phyloP scores from a whole-genome alignment of 345 rosid genomes.

The Ailanthus altissimus region DNA sequence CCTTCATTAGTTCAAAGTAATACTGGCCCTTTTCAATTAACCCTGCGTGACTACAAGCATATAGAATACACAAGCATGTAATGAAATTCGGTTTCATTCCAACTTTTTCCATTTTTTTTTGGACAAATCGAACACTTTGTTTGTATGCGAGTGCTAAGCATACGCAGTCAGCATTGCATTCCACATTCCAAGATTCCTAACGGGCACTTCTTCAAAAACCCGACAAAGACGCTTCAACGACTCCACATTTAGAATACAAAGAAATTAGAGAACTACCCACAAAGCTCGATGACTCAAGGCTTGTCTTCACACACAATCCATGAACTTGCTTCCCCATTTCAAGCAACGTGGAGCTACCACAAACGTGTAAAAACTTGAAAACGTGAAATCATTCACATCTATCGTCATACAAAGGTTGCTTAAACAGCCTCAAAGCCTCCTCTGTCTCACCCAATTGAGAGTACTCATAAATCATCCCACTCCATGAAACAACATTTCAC shows the following conservation, averaged over 20 bases:
- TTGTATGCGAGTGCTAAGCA: slow-evolving; percentile 69
- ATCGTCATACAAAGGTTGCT: slow-evolving; percentile 51
- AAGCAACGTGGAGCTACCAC: slow-evolving; percentile 67
- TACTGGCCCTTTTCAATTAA: slow-evolving; percentile 58
- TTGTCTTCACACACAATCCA: slow-evolving; percentile 71
- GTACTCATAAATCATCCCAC: slow-evolving; percentile 88
- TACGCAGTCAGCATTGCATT: slow-evolving; percentile 86
- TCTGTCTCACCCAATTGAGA: slow-evolving; percentile 69
- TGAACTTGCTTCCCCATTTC: slow-evolving; percentile 90
- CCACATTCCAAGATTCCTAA: slow-evolving; percentile 82
- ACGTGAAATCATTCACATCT: slow-evolving; percentile 81
- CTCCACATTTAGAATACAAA: slow-evolving; percentile 76
- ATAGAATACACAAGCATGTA: slow-evolving; percentile 67
- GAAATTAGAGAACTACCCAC: slow-evolving; percentile 85
- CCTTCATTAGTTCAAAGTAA: slow-evolving; percentile 73
- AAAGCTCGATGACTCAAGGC: slow-evolving; percentile 63
- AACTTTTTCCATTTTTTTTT: slow-evolving; percentile 47
- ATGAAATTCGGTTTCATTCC: slow-evolving; percentile 80
- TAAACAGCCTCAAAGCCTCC: slow-evolving; percentile 72
- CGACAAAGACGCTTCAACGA: slow-evolving; percentile 60
- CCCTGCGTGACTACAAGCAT: slow-evolving; percentile 93
- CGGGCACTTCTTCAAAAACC: slow-evolving; percentile 53
- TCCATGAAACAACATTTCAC: slow-evolving; percentile 89
- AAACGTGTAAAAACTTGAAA: slow-evolving; percentile 71
- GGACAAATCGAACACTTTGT: slow-evolving; percentile 54